Conservation (phyloP, 441 rosid genomes). For the Jatropha podagrica region DNA sequence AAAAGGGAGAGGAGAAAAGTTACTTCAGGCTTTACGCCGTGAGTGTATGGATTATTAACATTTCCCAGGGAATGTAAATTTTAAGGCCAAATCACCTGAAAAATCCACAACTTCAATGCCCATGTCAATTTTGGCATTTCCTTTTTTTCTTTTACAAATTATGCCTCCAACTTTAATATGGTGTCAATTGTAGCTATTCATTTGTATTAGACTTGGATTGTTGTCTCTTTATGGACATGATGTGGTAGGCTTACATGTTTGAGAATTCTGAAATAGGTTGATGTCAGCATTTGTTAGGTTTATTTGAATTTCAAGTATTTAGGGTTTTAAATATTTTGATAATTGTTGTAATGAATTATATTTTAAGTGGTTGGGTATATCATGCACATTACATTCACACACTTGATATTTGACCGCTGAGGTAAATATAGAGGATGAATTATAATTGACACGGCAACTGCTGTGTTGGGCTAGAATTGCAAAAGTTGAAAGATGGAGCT, state of each 20-base stretch:
- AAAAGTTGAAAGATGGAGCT: background rate
- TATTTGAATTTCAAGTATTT: background rate
- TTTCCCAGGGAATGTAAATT: background rate
- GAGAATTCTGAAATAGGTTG: background rate
- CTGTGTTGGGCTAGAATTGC: too few relatives aligned
- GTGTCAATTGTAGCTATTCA: background rate
- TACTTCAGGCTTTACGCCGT: background rate
- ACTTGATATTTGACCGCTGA: background rate
- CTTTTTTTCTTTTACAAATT: background rate
- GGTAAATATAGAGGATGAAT: background rate
- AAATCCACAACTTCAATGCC: background rate
- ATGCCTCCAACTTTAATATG: background rate
- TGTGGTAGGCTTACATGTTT: background rate
- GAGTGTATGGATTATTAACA: background rate
- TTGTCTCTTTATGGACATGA: background rate
- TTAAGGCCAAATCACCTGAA: background rate
- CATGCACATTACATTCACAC: background rate
- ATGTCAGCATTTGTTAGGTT: background rate
- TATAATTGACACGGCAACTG: background rate
- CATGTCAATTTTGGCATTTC: background rate
- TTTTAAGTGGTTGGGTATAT: background rate
- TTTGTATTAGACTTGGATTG: background rate
- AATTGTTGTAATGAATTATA: background rate
- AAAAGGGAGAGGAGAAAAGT: background rate
- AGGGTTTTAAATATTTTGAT: background rate